These are phyloP conservation scores for Cladosporium sp. DNA, from an alignment of 2,329 filamentous ascomycete genomes.

Conservation along the genomic window DNA sequence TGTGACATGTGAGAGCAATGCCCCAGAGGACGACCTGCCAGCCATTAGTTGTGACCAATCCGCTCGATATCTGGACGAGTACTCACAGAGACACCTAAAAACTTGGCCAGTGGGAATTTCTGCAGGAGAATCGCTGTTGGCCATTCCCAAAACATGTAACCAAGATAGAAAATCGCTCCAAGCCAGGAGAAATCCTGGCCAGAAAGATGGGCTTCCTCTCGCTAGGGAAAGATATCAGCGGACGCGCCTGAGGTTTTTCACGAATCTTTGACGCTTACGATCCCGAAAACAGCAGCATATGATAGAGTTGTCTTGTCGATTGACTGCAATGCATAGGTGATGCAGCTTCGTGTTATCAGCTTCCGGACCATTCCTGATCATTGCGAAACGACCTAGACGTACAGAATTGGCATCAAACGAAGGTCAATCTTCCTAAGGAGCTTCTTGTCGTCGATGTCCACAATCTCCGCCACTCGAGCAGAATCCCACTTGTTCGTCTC, in stretches of 20 bases:
- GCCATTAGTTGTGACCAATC: conserved; percentile 45
- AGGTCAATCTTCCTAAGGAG: conserved; percentile 14
- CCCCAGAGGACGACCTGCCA: conserved; percentile 45
- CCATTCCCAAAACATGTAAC: conserved; percentile 41
- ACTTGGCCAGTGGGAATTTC: conserved; percentile 40
- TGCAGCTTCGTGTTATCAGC: conserved; percentile 8
- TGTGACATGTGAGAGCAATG: conserved; percentile 42
- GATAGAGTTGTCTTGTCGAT: background rate
- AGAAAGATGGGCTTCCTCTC: conserved; percentile 40
- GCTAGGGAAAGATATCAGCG: conserved; percentile 14
- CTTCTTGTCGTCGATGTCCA: too few relatives aligned
- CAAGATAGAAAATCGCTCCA: conserved; percentile 45
- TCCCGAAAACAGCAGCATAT: background rate
- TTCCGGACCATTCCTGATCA: too few relatives aligned
- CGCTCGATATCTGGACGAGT: conserved; percentile 42
- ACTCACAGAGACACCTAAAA: conserved; percentile 28
- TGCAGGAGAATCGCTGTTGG: conserved; percentile 40
- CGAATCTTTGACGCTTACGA: background rate
- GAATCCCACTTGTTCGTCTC: too few relatives aligned
- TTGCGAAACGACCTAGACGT: background rate
- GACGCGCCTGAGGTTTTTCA: conserved; percentile 29
- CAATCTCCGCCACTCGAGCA: too few relatives aligned
- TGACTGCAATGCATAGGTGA: background rate
- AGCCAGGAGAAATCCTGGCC: conserved; percentile 50
- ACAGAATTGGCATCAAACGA: conserved; percentile 15